Evolutionary conservation across 441 rosid genomes (phyloP), one percentile per base, ranked within the genome.

Genomic region (Codiaeum variegatum): DNA sequence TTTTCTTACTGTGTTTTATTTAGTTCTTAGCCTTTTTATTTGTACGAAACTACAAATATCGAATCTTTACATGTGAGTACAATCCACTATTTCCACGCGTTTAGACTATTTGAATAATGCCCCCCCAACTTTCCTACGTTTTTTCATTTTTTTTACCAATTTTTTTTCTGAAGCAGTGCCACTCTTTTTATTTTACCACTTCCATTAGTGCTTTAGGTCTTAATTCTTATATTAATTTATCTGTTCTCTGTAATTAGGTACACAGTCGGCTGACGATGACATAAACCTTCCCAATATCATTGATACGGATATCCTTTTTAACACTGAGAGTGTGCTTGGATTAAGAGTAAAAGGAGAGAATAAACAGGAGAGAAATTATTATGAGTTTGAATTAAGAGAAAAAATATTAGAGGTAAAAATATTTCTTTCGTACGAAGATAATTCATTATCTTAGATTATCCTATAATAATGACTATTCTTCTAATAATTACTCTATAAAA

Each of bases 21-120:
- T 36, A 46, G 16, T 12, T 66, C 32, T 21, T 55, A 24, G 5
- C 29, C 29, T 19, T 44, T 0, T 9, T 28, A 18, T 26, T 58
- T 21, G 40, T 26, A 40, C 44, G 44, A 40, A 40, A 32, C 81
- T 77, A 73, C 82, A 71, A 23, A 11, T 42, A 29, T 12, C 56
- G 85, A 82, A 83, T 47, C 32, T 76, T 40, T 9, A 11, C 44
- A 38, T 0, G 0, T 12, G 42, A 38, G 38, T 36, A 36, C 8
- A 0, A 6, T 40, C 31, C 82, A 54, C 73, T 69, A 56, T 59
- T 38, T 66, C 76, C 79, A 69, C 69, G 73, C 73, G 49, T 40
- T 40, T 40, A 8, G 44, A 40, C 13, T 62, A n/a, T 69, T 15
- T 28, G 31, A 72, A 21, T 71, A 46, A 75, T 64, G 78, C 62